Conservation (phyloP, 495 filamentous ascomycete species). For the Hypoxylon perforatum region DNA sequence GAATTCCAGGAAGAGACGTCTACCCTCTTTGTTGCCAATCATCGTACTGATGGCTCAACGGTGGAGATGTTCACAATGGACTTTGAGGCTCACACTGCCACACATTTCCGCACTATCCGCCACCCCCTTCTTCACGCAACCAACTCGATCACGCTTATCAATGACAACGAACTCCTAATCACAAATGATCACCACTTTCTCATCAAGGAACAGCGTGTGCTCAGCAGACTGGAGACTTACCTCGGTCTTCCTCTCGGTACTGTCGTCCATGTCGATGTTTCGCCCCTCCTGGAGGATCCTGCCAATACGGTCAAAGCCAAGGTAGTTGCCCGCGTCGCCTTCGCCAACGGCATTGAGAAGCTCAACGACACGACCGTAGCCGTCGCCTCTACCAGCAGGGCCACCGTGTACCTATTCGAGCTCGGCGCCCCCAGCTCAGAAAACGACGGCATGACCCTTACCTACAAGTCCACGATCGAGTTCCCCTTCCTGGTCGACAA, state of each 20-base stretch:
- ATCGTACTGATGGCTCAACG: slow-evolving; percentile 31
- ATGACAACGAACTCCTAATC: slow-evolving; percentile 63
- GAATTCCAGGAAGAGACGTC: slow-evolving; percentile 50
- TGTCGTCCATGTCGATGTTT: slow-evolving; percentile 54
- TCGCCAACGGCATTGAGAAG: slow-evolving; percentile 42
- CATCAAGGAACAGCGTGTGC: slow-evolving; percentile 20
- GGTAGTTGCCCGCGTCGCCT: slow-evolving; percentile 34
- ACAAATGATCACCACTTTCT: slow-evolving; percentile 69
- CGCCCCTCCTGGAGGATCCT: slow-evolving; percentile 52
- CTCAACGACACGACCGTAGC: slow-evolving; percentile 53
- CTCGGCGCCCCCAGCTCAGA: slow-evolving; percentile 21
- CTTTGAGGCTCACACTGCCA: slow-evolving; percentile 44
- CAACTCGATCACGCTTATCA: slow-evolving; percentile 66
- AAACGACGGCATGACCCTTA: slow-evolving; percentile 23
- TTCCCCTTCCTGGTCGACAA: slow-evolving; percentile 55
- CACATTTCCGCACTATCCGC: slow-evolving; percentile 60
- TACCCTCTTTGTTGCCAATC: slow-evolving; percentile 49
- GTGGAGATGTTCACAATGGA: slow-evolving; percentile 70
- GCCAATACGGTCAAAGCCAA: slow-evolving; percentile 32
- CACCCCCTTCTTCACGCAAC: slow-evolving; percentile 64
- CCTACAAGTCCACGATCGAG: slow-evolving; percentile 30
- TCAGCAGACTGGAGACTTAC: slow-evolving; percentile 50
- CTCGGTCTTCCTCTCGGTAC: slow-evolving; percentile 48
- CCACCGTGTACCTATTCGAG: slow-evolving; percentile 50
- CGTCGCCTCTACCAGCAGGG: slow-evolving; percentile 48